These are phyloP conservation scores for Boletus sensibilis DNA, from an alignment of 768 basidiomycete genomes.

Conservation along the genomic window DNA sequence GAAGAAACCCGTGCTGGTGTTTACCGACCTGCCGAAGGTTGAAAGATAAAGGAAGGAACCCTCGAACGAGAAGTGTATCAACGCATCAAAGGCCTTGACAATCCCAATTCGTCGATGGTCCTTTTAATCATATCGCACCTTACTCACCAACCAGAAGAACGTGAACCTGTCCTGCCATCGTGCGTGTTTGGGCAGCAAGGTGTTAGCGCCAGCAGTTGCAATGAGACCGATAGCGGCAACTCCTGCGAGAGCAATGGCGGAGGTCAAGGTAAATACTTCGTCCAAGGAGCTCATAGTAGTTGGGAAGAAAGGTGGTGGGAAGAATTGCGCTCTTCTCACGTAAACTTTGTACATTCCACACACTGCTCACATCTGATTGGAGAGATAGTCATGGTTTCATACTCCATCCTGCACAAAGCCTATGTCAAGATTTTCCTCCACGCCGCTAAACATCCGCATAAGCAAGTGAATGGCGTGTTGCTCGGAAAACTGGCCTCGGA, in stretches of 20 bases:
- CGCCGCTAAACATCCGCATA: constrained; percentile 76
- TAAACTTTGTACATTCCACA: no score
- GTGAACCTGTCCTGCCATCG: constrained; percentile 63
- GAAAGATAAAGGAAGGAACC: constrained; percentile 81
- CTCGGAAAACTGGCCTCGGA: constrained; percentile 48
- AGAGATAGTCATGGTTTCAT: constrained; percentile 33
- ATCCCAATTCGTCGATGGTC: neutral
- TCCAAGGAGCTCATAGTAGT: constrained; percentile 19
- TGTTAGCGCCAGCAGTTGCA: constrained; percentile 52
- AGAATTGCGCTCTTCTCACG: neutral
- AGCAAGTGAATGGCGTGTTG: constrained; percentile 75
- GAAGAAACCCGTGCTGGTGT: constrained; percentile 63
- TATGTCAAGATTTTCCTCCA: constrained; percentile 78
- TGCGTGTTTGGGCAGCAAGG: constrained; percentile 62
- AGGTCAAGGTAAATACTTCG: constrained; percentile 55
- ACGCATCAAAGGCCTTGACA: constrained; percentile 69
- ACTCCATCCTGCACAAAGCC: constrained; percentile 57
- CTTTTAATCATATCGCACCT: no score
- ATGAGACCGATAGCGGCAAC: constrained; percentile 50
- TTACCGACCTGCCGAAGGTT: constrained; percentile 69
- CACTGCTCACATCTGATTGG: neutral
- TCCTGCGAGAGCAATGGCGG: constrained; percentile 60
- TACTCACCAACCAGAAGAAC: constrained; percentile 75
- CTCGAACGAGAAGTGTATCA: constrained; percentile 78
- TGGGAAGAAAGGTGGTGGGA: neutral